Base-by-base conservation (phyloP, 345 rosid genomes). In the Salix exigua region DNA sequence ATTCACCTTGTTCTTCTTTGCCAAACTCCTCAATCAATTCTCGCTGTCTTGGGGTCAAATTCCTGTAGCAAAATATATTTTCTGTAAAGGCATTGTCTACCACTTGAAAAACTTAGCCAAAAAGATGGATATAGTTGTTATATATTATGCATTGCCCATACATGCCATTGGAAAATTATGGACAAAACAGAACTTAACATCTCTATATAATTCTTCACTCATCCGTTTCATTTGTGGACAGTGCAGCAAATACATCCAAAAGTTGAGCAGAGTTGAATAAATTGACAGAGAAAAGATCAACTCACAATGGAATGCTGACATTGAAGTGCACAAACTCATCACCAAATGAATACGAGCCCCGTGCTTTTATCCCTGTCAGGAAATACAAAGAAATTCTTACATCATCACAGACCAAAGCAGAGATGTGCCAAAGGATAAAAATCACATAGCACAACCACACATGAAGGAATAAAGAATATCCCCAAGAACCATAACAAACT, bases 301-400 rank as follows among this genome's bases (percentile, higher is more conserved):
- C 97, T 35, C 87, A 94, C 99, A 81, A 63, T 42, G 99, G 99
- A 79, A 96, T 92, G 90, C 88, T 88, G 85, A 96, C 90, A 66
- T 88, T 94, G 86, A 91, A 96, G 81, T 96, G 97, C 83, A 96
- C 99, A 75, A 79, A 96, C 68, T 94, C 97, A 84, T 96, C 97
- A 21, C 99, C 99, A 31, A 83, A 89, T 75, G 88, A 82, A 78
- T 79, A 78, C 2, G 98, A 89, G 73, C 88, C 88, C 75, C 98
- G 88, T n/a, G 92, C 77, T 82, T 92, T 94, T 69, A 96, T 87
- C 72, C 98, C 97, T 94, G 89, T 73, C 44, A 48, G 37, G 55
- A 62, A 67, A 8, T 19, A 76, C n/a, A 21, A 18, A 23, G 25
- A 72, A 40, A 46, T 8, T 25, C 30, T 25, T 48, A 58, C 66